Percentiles rank a stretch among this genome's conserved stretches.
Conservation (phyloP, 2,329 filamentous ascomycete genomes). For the Ascochyta koolunga region DNA sequence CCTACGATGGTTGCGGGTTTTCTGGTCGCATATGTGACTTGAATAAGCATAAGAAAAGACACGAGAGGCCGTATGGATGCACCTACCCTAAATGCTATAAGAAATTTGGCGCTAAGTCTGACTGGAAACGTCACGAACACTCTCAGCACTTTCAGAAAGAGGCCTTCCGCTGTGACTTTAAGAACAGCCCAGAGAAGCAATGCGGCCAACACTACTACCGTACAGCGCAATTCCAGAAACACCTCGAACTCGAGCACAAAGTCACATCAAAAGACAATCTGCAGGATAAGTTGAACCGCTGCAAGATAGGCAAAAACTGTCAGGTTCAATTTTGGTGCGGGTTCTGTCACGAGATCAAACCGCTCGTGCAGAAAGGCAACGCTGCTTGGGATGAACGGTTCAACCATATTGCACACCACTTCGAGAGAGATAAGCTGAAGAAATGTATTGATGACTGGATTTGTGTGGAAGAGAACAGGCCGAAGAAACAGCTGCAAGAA, state of each 20-base stretch:
- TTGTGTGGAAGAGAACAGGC: slow-evolving; percentile 46
- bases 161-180: slow-evolving; percentile 70
- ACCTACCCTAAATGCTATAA: slow-evolving; percentile 74
- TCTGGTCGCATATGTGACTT: slow-evolving; percentile 44
- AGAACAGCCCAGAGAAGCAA: background rate
- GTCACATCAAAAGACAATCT: slow-evolving; percentile 31
- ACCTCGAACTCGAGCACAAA: slow-evolving; percentile 63
- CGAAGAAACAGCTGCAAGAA: slow-evolving; percentile 37
- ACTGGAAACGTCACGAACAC: slow-evolving; percentile 91
- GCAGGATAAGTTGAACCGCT: slow-evolving; percentile 56
- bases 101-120: slow-evolving; percentile 87
- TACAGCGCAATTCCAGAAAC: slow-evolving; percentile 64
- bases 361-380: slow-evolving; percentile 56
- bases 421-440: slow-evolving; percentile 58
- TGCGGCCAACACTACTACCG: slow-evolving; percentile 68
- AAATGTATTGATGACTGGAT: slow-evolving; percentile 64
- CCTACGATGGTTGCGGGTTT: slow-evolving; percentile 2
- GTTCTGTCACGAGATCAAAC: slow-evolving; percentile 69
- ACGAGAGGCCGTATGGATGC: slow-evolving; percentile 81
- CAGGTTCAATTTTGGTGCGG: slow-evolving; percentile 83
- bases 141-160: slow-evolving; percentile 76
- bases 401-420: slow-evolving; percentile 79
- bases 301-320: slow-evolving; percentile 68
- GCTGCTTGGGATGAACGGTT: slow-evolving; percentile 67
- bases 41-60: slow-evolving; percentile 80